Percentiles rank a stretch among this genome's conserved stretches.
These are phyloP conservation scores for Parathielavia hyrcaniae DNA, from an alignment of 495 filamentous ascomycete species.

Conservation along the genomic window DNA sequence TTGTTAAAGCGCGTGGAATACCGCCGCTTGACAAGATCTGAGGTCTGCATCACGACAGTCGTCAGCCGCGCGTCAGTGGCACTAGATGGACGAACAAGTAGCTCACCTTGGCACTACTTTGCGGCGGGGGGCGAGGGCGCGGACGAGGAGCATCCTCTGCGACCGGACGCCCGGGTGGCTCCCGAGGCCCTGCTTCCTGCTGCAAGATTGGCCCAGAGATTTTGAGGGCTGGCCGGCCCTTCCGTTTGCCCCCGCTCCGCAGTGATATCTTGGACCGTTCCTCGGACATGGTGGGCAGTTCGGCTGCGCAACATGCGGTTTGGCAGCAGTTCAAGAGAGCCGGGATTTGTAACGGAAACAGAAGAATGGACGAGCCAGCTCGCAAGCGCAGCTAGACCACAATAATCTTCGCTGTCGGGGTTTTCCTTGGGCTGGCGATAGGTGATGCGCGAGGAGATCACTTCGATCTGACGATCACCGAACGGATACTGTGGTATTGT, in stretches of 20 bases:
- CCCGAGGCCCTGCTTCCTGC: constrained; percentile 32
- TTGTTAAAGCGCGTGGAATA: constrained; percentile 89
- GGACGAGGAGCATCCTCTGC: constrained; percentile 30
- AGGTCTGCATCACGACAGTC: constrained; percentile 47
- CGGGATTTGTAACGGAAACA: no score
- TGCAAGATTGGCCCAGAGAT: constrained; percentile 60
- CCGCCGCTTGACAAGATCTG: constrained; percentile 87
- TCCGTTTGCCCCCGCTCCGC: constrained; percentile 69
- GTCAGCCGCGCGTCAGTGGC: constrained; percentile 11
- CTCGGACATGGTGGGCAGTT: constrained; percentile 47
- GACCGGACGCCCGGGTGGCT: constrained; percentile 31
- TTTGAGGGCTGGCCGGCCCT: constrained; percentile 70
- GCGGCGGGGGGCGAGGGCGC: constrained; percentile 40
- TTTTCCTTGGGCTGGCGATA: no score
- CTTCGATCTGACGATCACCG: no score
- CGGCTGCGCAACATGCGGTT: constrained; percentile 2
- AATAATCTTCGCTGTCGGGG: no score
- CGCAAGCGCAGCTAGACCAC: no score
- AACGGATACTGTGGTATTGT: no score
- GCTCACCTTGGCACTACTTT: constrained; percentile 39
- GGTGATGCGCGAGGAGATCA: no score
- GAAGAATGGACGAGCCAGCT: no score
- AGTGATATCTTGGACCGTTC: constrained; percentile 76
- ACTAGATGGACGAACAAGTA: not conserved
- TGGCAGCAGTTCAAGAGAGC: not conserved